phyloP scores from a whole-genome alignment of 2,329 filamentous ascomycete genomes.

The Epichloe festucae region DNA sequence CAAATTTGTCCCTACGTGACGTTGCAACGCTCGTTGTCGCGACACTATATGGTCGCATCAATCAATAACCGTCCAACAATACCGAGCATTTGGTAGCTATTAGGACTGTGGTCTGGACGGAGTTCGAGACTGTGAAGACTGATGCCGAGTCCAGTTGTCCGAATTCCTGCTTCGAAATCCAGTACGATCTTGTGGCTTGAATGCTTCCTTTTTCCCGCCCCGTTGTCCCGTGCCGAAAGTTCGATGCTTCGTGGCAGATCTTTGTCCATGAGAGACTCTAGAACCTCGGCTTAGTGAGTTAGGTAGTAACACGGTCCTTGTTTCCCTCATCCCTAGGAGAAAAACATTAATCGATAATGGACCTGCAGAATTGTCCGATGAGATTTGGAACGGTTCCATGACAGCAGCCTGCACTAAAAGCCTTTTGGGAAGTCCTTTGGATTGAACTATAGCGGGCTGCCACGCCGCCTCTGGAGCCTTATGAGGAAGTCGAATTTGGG shows the following conservation, averaged over 20 bases:
- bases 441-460: conserved; percentile 41
- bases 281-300: conserved; percentile 20
- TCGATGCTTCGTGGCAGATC: conserved; percentile 16
- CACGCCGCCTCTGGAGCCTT: conserved; percentile 50
- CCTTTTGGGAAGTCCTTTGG: conserved; percentile 40
- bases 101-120: not conserved
- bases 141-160: conserved; percentile 28
- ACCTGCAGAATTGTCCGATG: conserved; percentile 19
- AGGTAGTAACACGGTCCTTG: conserved; percentile 26
- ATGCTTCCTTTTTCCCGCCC: conserved; percentile 21
- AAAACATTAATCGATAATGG: conserved; percentile 25
- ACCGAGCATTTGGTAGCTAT: not conserved
- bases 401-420: conserved; percentile 29
- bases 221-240: conserved; percentile 17
- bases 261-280: conserved; percentile 11
- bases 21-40: not conserved
- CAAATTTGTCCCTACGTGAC: not conserved
- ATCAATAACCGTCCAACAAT: not conserved
- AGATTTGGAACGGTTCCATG: conserved; percentile 23
- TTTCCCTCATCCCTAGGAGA: conserved; percentile 28
- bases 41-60: not conserved
- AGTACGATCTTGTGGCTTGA: conserved; percentile 22
- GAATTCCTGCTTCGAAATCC: conserved; percentile 26
- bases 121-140: conserved; percentile 4
- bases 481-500: conserved; percentile 53